These are phyloP conservation scores for Lasiosphaeriaceae sp. DNA, from an alignment of 495 filamentous ascomycete genomes.

Conservation along the genomic window DNA sequence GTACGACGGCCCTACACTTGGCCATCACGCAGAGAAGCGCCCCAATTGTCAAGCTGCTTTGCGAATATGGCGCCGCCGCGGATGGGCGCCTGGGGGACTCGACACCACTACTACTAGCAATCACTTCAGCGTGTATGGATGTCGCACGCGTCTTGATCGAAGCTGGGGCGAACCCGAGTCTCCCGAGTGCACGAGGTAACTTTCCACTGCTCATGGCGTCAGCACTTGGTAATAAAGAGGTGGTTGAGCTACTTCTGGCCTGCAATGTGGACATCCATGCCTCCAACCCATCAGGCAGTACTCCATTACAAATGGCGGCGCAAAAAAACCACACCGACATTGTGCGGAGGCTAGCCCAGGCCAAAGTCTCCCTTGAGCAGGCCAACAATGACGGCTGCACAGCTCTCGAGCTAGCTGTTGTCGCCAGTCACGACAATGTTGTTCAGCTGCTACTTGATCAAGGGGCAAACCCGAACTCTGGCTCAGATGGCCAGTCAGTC, in stretches of 20 bases:
- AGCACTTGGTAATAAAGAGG: constrained; percentile 10
- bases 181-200: constrained; percentile 4
- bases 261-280: constrained; percentile 17
- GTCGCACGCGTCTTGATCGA: constrained; percentile 19
- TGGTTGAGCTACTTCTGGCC: constrained; percentile 20
- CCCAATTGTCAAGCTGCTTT: constrained; percentile 20
- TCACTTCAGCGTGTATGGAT: constrained; percentile 21
- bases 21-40: constrained; percentile 22
- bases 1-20: constrained; percentile 19
- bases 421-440: constrained; percentile 26
- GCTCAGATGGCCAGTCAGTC: constrained; percentile 3
- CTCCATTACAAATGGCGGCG: constrained; percentile 20
- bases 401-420: constrained; percentile 31
- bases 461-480: constrained; percentile 26
- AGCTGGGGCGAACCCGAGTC: constrained; percentile 20
- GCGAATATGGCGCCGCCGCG: constrained; percentile 22
- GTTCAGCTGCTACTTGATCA: constrained; percentile 24
- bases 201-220: constrained; percentile 20
- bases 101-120: constrained; percentile 25
- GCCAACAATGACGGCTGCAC: constrained; percentile 23
- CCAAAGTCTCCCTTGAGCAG: constrained; percentile 12
- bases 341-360: constrained; percentile 13
- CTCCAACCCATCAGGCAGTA: constrained; percentile 13
- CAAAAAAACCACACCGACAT: constrained; percentile 13
- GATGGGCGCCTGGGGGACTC: constrained; percentile 19